These are phyloP conservation scores for Aspergillus melleus DNA, from an alignment of 2,329 filamentous ascomycete species.

Conservation along the genomic window DNA sequence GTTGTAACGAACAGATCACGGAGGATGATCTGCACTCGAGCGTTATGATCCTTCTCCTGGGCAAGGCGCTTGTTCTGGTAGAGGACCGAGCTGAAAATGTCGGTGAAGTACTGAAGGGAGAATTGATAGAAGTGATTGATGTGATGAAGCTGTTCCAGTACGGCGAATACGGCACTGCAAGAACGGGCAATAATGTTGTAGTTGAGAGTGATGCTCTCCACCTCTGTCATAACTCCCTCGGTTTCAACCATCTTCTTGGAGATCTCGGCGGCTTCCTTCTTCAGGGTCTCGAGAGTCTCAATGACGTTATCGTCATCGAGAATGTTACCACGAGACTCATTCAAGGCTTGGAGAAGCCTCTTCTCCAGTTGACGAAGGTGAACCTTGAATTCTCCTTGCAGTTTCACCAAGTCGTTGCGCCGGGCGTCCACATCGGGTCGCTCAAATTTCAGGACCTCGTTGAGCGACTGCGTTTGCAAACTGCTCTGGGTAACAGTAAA, in stretches of 20 bases:
- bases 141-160: conserved; percentile 94
- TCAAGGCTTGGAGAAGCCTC: conserved; percentile 87
- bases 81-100: conserved; percentile 94
- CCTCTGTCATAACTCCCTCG: conserved; percentile 96
- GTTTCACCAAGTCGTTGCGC: conserved; percentile 94
- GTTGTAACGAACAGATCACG: conserved; percentile 87
- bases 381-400: conserved; percentile 99
- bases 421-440: conserved; percentile 95
- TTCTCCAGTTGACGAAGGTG: conserved; percentile 95
- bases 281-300: conserved; percentile 93
- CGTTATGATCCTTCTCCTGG: conserved; percentile 70
- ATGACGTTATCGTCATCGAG: conserved; percentile 98
- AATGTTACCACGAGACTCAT: conserved; percentile 96
- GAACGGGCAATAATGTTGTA: conserved; percentile 92
- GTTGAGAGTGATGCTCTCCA: conserved; percentile 91
- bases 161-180: conserved; percentile 95
- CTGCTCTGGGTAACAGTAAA: conserved; percentile 99
- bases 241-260: conserved; percentile 95
- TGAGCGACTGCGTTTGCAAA: conserved; percentile 94
- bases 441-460: conserved; percentile 96
- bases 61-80: conserved; percentile 73
- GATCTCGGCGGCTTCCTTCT: conserved; percentile 96
- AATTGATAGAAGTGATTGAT: conserved; percentile 99
- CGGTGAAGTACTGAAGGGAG: conserved; percentile 95
- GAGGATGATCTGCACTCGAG: conserved; percentile 84